A percentile compares a stretch with the other conserved stretches of the same genome.
Evolutionary conservation across 2,329 filamentous ascomycete genomes (phyloP).

Genomic region (Monilinia fructigena): DNA sequence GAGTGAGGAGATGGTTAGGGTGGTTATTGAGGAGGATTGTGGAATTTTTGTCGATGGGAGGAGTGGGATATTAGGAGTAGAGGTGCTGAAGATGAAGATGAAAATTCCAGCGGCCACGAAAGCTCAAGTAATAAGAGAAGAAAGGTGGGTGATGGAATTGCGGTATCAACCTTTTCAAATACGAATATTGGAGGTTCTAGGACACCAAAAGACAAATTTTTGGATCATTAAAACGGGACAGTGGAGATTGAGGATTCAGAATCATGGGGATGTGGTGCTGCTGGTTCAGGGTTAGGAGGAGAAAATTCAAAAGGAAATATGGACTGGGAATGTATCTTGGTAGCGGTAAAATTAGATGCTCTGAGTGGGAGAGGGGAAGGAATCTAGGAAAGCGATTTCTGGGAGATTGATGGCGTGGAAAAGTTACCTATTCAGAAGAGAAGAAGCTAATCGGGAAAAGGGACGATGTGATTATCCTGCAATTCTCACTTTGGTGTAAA

Average conservation of each 20-base stretch:
- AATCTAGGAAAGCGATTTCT: slow-evolving; percentile 68
- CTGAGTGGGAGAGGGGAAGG: slow-evolving; percentile 63
- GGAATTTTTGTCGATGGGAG: slow-evolving; percentile 59
- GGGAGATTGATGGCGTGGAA: background rate
- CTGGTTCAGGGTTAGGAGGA: slow-evolving; percentile 56
- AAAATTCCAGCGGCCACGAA: slow-evolving; percentile 6
- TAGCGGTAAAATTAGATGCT: slow-evolving; percentile 75
- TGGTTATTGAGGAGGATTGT: slow-evolving; percentile 60
- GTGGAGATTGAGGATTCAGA: slow-evolving; percentile 69
- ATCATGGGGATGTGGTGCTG: slow-evolving; percentile 56
- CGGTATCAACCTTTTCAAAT: background rate
- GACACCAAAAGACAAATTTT: slow-evolving; percentile 41
- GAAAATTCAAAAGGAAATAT: slow-evolving; percentile 46
- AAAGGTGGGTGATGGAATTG: slow-evolving; percentile 22
- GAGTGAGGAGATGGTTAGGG: slow-evolving; percentile 67
- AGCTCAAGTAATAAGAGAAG: slow-evolving; percentile 27
- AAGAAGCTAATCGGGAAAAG: too few relatives aligned
- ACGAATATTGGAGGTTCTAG: background rate
- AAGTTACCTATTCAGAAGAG: too few relatives aligned
- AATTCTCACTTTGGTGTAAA: too few relatives aligned
- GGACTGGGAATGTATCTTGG: slow-evolving; percentile 67
- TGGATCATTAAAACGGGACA: slow-evolving; percentile 68
- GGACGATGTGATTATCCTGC: too few relatives aligned
- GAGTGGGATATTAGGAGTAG: slow-evolving; percentile 15
- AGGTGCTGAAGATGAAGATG: background rate